Evolutionary conservation across 2,329 filamentous ascomycete genomes (phyloP).

Genomic region (Alternaria postmessia): DNA sequence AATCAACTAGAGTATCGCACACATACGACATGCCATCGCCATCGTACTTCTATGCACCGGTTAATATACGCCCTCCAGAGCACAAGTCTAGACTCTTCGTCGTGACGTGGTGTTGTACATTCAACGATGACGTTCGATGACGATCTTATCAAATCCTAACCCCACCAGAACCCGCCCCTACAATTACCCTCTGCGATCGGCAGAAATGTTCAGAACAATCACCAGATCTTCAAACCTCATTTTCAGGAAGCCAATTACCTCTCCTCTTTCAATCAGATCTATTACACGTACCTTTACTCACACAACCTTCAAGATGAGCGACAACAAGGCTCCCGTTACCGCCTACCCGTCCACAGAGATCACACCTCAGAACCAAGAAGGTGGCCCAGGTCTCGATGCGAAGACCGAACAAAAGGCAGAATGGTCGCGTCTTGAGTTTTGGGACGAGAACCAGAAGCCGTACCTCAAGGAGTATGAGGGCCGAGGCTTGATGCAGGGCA

Average conservation of each 20-base stretch:
- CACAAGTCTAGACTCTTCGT: slow-evolving; percentile 2
- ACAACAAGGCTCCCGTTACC: slow-evolving; percentile 25
- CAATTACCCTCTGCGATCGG: slow-evolving; percentile 2
- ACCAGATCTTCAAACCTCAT: neutral
- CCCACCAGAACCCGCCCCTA: slow-evolving; percentile 10
- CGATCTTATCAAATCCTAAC: slow-evolving; percentile 12
- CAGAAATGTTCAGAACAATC: slow-evolving; percentile 1
- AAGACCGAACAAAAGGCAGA: slow-evolving; percentile 27
- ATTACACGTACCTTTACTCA: neutral
- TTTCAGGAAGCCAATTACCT: neutral
- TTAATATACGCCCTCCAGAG: neutral
- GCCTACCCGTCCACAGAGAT: slow-evolving; percentile 30
- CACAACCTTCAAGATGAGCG: slow-evolving; percentile 20
- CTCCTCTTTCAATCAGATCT: neutral
- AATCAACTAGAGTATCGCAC: neutral
- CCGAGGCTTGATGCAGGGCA: slow-evolving; percentile 35
- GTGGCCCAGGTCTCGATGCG: slow-evolving; percentile 28
- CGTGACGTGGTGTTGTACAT: slow-evolving; percentile 13
- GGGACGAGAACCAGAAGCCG: slow-evolving; percentile 31
- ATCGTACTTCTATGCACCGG: neutral
- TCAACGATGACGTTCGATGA: slow-evolving; percentile 18
- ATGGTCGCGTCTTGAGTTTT: slow-evolving; percentile 32
- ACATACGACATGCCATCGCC: neutral
- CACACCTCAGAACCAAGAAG: slow-evolving; percentile 24
- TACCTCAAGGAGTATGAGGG: slow-evolving; percentile 35